These are phyloP conservation scores for Fusarium begoniae DNA, from an alignment of 2,329 filamentous ascomycete genomes.

Conservation along the genomic window DNA sequence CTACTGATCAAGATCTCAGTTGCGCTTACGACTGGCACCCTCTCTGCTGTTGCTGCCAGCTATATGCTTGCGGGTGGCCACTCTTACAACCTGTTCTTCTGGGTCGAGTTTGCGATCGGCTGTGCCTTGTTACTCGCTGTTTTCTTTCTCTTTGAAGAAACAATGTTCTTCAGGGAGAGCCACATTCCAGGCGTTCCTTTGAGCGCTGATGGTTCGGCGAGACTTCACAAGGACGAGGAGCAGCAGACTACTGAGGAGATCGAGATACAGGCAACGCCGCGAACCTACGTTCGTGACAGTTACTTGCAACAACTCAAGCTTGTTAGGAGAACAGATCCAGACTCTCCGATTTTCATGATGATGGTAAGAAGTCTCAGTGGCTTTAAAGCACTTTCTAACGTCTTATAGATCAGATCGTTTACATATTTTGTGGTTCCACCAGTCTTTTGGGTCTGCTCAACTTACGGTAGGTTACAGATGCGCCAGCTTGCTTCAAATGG, in stretches of 20 bases:
- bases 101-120: not conserved
- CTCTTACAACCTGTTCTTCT: not conserved
- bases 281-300: not conserved
- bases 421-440: not conserved
- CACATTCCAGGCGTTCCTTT: not conserved
- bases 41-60: not conserved
- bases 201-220: not conserved
- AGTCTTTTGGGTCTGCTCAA: not conserved
- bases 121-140: not conserved
- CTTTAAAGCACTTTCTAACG: not conserved
- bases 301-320: not conserved
- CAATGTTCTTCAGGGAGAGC: not conserved
- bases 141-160: not conserved
- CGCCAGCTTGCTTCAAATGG: no score
- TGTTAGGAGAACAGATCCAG: not conserved
- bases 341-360: not conserved
- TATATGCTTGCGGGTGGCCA: not conserved
- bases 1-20: not conserved
- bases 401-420: not conserved
- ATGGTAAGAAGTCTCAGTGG: not conserved
- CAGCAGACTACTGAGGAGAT: not conserved
- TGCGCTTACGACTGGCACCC: not conserved
- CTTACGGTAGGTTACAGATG: not conserved
- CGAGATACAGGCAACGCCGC: not conserved
- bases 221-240: not conserved